Conservation (phyloP, 2,329 filamentous ascomycete genomes). For the Microdochium paspali region DNA sequence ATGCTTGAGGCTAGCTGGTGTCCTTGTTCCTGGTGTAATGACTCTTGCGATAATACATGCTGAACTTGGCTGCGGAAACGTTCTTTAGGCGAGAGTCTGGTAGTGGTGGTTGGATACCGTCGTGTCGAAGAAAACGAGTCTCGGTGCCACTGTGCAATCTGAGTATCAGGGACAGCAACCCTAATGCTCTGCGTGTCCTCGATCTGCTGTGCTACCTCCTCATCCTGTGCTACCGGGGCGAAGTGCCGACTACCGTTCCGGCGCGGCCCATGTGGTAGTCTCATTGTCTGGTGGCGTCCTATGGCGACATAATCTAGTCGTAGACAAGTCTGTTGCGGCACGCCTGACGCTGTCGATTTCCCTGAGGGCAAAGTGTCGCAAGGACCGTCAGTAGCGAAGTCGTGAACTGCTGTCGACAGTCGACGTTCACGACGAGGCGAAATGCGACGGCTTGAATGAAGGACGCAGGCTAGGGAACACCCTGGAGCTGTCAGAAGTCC, state of each 20-base stretch:
- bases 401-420: too few species aligned
- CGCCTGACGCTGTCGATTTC: too few species aligned
- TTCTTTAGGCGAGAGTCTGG: slow-evolving; percentile 5
- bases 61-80: slow-evolving; percentile 11
- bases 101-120: background rate
- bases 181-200: background rate
- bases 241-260: background rate
- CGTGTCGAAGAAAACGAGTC: background rate
- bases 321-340: background rate
- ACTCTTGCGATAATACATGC: slow-evolving; percentile 8
- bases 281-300: background rate
- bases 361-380: too few species aligned
- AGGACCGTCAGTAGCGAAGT: too few species aligned
- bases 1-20: slow-evolving; percentile 1
- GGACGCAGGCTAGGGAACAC: too few species aligned
- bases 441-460: background rate
- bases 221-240: background rate
- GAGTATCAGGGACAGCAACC: background rate
- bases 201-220: background rate
- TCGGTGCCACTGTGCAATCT: background rate
- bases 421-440: too few species aligned
- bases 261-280: background rate
- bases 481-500: background rate
- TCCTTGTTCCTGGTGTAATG: slow-evolving; percentile 1
- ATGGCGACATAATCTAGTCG: background rate